Evolutionary conservation across 2,329 filamentous ascomycete genomes (phyloP).

Genomic region (Cadophora malorum): DNA sequence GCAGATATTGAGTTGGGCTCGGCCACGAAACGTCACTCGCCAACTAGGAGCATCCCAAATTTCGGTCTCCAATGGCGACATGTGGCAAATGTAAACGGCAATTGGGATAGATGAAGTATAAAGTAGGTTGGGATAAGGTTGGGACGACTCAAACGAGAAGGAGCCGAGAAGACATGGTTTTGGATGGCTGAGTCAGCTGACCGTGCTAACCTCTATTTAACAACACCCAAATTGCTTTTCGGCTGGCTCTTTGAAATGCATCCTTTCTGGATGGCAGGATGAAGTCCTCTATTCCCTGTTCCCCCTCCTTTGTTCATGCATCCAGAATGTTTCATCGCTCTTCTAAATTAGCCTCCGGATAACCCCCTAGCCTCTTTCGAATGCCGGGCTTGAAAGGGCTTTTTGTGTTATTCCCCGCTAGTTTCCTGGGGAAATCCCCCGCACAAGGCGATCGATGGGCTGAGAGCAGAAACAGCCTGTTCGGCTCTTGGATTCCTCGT

Average conservation of each 20-base stretch:
- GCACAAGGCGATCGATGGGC: neutral
- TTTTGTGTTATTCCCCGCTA: neutral
- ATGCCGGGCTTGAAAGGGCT: neutral
- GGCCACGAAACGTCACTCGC: neutral
- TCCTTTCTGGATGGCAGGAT: conserved; percentile 8
- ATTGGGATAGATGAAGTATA: neutral
- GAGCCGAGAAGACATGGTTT: neutral
- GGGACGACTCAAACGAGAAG: neutral
- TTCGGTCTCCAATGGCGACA: neutral
- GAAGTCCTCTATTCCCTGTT: neutral
- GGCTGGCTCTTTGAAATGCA: conserved; percentile 11
- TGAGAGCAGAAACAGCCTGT: conserved; percentile 2
- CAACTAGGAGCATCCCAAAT: too few species aligned
- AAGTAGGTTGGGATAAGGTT: conserved; percentile 1
- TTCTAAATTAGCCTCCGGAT: conserved; percentile 2
- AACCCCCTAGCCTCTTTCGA: neutral
- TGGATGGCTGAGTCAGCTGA: neutral
- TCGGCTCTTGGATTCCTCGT: conserved; percentile 1
- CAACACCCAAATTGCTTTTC: conserved; percentile 7
- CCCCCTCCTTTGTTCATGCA: neutral
- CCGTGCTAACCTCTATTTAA: neutral
- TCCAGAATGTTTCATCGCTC: conserved; percentile 2
- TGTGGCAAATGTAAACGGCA: conserved; percentile 4
- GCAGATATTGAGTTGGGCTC: neutral
- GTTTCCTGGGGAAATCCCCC: conserved; percentile 4